Base-by-base conservation (phyloP, 805 yeast species). In the Metschnikowia drakensbergensis region DNA sequence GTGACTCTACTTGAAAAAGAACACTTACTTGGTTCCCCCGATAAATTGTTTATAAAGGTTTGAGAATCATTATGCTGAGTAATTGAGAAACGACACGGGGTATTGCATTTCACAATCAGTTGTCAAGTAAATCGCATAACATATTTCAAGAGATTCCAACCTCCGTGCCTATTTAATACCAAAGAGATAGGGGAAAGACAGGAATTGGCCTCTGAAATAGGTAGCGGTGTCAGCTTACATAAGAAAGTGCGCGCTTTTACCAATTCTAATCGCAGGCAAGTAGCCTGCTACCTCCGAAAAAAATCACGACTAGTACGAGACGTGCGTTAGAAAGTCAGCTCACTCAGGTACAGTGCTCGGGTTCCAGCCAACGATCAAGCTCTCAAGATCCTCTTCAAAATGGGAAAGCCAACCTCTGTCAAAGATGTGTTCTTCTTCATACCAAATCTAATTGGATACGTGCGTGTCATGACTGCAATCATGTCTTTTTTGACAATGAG, bases 391-490 rank as follows among this genome's bases (percentile, higher is more conserved):
- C 27, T n/a, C 9, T 31, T 25, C 43, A 31, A 31, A 11, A 40
- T 40, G 43, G 27, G 29, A 31, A 40, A 40, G 23, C 33, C 43
- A 11, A 32, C 35, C 13, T 40, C 43, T n/a, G 30, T 25, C 13
- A 58, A 64, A 28, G 81, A 83, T 53, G 82, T 92, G 46, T 81
- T 88, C 66, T 71, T 83, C 55, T 94, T 81, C 67, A 84, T 92
- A 45, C 99, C 99, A 8, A 94, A 94, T 66, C 73, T 88, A 57
- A 92, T 94, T 57, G 99, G 99, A 2, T 90, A 88, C 65, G 63
- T 84, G 38, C 80, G 99, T 54, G 91, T 95, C 17, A 58, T 86
- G 33, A 82, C 96, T 23, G 95, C 96, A 8, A 61, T 90, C 42
- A 69, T 86, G 37, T 90, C 98, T 35, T 82, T 91, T 54, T 72